Evolutionary conservation across 2,329 filamentous ascomycete species (phyloP), one percentile per base, ranked within the genome.

Genomic region (Exophiala oligosperma): DNA sequence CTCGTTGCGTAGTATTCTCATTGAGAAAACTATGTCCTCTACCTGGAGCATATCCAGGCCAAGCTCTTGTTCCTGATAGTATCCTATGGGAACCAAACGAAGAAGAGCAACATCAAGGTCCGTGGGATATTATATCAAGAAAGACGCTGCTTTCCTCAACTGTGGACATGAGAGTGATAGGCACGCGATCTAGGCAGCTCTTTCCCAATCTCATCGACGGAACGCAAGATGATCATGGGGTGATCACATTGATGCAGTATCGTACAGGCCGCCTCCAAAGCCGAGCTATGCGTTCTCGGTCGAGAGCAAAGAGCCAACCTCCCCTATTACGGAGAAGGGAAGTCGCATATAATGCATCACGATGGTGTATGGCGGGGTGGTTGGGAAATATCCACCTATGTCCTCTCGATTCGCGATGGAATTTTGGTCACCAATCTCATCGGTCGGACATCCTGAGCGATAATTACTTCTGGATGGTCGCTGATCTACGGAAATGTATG

Each of bases 161-260:
- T 29, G 23, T n/a, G 21, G 24, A 48, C 23, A 1, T 29, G 8
- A 24, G 23, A 12, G 26, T 37, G 35, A 11, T 37, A 11, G 5
- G 14, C 21, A 2, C 4, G 11, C 26, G 26, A 21, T 11, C 37
- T 14, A 24, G 12, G 12, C 21, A 12, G 24, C 21, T 12, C 14
- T 48, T 44, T 26, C 7, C 23, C 11, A 8, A 29, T 3, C 23
- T 43, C 8, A 1, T 48, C 7, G 17, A 35, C 4, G 26, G 41
- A 23, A 17, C 44, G 14, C 52, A 54, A 26, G 52, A 54, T 41
- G 52, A 54, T 37, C 3, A 9, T 9, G 52, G 52, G 4, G 17
- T 29, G 4, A 54, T 54, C 21, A 12, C 41, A 3, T 21, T 48
- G n/a, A 17, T 54, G 52, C 43, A 48, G 14, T 23, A 49, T 8